Base-by-base conservation (phyloP, 2,329 filamentous ascomycete species). In the Emydomyces testavorans region DNA sequence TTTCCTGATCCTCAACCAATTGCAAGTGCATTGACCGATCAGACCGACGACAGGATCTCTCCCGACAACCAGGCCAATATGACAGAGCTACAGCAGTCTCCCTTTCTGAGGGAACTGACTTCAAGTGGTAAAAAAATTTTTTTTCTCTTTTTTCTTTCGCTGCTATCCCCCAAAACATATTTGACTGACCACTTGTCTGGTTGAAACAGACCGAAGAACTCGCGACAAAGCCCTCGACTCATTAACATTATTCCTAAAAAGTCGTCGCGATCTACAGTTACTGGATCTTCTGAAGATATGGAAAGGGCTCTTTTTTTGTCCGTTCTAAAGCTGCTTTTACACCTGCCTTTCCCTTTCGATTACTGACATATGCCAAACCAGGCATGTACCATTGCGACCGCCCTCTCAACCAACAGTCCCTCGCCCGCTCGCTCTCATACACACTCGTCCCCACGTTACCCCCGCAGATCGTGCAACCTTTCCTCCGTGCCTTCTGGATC, bases 311-410 rank as follows among this genome's bases (percentile, higher is more conserved):
- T 95, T 92, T 72, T 95, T 88, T 74, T 79, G 77, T 76, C 70
- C 46, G 70, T 26, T 20, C 24, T 3, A 15, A 16, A 10, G n/a
- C n/a, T n/a, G n/a, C n/a, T n/a, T n/a, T n/a, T n/a, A 24, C 10
- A 28, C 2, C 20, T 26, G 5, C n/a, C 21, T 28, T 40, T 28
- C 38, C 10, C 5, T 6, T 16, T 6, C 35, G 6, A 4, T 39
- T 26, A 37, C 29, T 43, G 20, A 43, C 29, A n/a, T 15, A 34
- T n/a, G 6, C 26, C 21, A 41, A 21, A n/a, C 26, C 41, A 74
- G 83, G 82, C 60, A 78, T 92, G 60, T 95, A 87, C 83, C 92
- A 94, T 81, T 87, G 83, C 65, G 89, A 95, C 72, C 85, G 88
- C 40, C 82, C 88, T 8, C 70, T 81, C n/a, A 82, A 85, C 2